Evolutionary conservation across 129 eudicot genomes (phyloP).

Genomic region (Arctium minus): DNA sequence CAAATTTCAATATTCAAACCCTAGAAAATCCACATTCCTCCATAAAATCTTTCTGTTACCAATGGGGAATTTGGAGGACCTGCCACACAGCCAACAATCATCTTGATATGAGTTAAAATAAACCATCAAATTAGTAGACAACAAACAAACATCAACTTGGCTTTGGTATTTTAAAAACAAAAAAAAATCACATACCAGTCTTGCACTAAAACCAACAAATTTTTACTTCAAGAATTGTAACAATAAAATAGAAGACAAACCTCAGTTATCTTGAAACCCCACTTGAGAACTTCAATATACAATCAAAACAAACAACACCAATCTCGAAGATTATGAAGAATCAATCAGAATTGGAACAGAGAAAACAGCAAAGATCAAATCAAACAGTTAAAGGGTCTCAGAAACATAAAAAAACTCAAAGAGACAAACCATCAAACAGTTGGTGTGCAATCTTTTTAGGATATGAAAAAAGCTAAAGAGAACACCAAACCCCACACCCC

Average conservation of each 20-base stretch:
- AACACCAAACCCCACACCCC: constrained; percentile 37
- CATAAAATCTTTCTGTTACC: constrained; percentile 33
- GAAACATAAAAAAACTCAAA: neutral
- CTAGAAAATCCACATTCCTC: constrained; percentile 47
- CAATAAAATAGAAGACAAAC: constrained; percentile 10
- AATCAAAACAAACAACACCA: neutral
- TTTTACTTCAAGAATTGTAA: constrained; percentile 8
- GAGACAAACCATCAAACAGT: neutral
- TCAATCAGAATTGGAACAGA: constrained; percentile 7
- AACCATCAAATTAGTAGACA: constrained; percentile 49
- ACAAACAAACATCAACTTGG: constrained; percentile 48
- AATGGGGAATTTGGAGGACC: constrained; percentile 38
- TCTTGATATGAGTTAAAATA: constrained; percentile 42
- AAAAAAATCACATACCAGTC: constrained; percentile 20
- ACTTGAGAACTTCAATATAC: constrained; percentile 3
- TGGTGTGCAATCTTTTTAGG: constrained; percentile 25
- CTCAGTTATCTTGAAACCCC: constrained; percentile 11
- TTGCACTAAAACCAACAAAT: constrained; percentile 37
- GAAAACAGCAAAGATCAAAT: constrained; percentile 10
- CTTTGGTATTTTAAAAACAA: constrained; percentile 26
- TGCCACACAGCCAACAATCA: constrained; percentile 49
- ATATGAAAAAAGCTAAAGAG: constrained; percentile 12
- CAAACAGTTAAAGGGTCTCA: constrained; percentile 30
- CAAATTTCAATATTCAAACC: constrained; percentile 28
- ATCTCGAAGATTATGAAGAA: constrained; percentile 15